These are phyloP conservation scores for Dactylorhiza incarnata DNA, from an alignment of 106 monocot genomes.

Conservation along the genomic window DNA sequence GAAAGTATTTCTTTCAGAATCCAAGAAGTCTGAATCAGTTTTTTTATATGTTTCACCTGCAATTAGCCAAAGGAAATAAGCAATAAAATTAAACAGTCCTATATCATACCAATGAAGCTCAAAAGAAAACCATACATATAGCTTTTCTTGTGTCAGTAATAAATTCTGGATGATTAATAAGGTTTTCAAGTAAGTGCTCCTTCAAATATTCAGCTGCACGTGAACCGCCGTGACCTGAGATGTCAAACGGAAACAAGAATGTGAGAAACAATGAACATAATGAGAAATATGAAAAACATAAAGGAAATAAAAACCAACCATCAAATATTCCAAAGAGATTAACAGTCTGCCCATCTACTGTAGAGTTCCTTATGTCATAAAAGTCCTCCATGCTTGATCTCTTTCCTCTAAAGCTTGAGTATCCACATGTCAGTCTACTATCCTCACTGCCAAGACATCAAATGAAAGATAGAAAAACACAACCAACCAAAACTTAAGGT, in stretches of 20 bases:
- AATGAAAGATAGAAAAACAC: not conserved
- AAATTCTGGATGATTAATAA: constrained; percentile 79
- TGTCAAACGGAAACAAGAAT: not conserved
- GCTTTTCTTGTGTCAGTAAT: constrained; percentile 72
- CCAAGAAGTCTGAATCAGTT: constrained; percentile 84
- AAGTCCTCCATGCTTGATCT: constrained; percentile 23
- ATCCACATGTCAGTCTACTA: constrained; percentile 17
- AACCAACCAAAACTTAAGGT: not conserved
- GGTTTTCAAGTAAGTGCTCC: constrained; percentile 86
- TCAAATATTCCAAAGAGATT: constrained; percentile 46
- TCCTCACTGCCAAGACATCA: constrained; percentile 11
- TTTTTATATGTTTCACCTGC: constrained; percentile 75
- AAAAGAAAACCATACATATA: constrained; percentile 45
- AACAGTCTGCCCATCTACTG: constrained; percentile 15
- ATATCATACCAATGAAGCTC: not conserved
- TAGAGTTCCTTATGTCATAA: constrained; percentile 15
- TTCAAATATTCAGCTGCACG: constrained; percentile 93
- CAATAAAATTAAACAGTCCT: not conserved
- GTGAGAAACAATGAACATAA: not conserved
- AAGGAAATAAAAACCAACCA: constrained; percentile 31
- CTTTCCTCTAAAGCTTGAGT: constrained; percentile 20
- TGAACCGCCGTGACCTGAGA: constrained; percentile 84
- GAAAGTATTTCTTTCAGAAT: constrained; percentile 54
- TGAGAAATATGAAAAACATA: not conserved
- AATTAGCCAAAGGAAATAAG: not conserved